phyloP scores from a whole-genome alignment of 306 rosid species.

The Vachellia pachyceras region DNA sequence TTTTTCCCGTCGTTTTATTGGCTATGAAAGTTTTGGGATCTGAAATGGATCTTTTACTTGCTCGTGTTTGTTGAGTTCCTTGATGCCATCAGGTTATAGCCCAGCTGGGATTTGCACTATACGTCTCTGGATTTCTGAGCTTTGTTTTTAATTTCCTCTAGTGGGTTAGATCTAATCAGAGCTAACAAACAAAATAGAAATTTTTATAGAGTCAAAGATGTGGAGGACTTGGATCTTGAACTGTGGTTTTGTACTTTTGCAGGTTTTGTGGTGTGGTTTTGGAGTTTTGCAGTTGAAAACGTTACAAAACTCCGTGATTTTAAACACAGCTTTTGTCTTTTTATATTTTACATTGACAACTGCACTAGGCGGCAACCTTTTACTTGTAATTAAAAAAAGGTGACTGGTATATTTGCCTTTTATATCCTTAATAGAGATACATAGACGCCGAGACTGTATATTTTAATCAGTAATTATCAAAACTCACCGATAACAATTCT shows the following conservation, averaged over 20 bases:
- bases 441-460: constrained; percentile 21
- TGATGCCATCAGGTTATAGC: constrained; percentile 38
- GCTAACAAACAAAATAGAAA: constrained; percentile 64
- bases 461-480: constrained; percentile 26
- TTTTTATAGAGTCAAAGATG: constrained; percentile 39
- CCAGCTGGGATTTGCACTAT: constrained; percentile 38
- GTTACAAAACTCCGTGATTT: constrained; percentile 46
- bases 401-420: constrained; percentile 28
- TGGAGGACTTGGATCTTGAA: constrained; percentile 38
- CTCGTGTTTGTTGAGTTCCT: constrained; percentile 32
- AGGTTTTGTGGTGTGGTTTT: constrained; percentile 41
- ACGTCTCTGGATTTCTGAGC: constrained; percentile 36
- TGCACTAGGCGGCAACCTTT: constrained; percentile 42
- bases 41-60: constrained; percentile 58
- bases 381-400: constrained; percentile 28
- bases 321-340: constrained; percentile 57
- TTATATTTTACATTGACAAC: constrained; percentile 40
- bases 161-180: constrained; percentile 61
- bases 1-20: constrained; percentile 35
- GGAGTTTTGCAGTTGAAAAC: constrained; percentile 47
- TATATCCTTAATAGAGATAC: neutral
- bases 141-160: constrained; percentile 39
- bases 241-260: constrained; percentile 40
- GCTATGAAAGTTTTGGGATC: constrained; percentile 55
- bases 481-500: neutral